Conservation (phyloP, 2,329 filamentous ascomycete genomes). For the Aspergillus sp. region DNA sequence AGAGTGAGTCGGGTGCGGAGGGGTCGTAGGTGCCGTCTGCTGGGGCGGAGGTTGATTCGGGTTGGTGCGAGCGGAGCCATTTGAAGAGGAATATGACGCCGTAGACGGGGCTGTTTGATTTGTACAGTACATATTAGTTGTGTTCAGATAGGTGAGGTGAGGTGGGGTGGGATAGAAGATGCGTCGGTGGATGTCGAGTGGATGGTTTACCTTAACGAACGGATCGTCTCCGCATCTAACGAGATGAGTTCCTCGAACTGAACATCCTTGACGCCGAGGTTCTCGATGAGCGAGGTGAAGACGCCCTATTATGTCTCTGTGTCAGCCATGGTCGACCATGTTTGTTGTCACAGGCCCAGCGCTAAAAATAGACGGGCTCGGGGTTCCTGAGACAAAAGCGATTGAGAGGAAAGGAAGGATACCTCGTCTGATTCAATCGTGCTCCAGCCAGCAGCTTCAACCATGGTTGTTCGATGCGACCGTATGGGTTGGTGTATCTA, state of each 20-base stretch:
- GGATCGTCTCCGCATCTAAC: conserved; percentile 68
- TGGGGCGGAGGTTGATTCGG: conserved; percentile 61
- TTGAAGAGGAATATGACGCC: conserved; percentile 99
- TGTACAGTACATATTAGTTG: conserved; percentile 5
- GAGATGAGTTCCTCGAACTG: conserved; percentile 96
- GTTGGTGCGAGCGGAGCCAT: conserved; percentile 59
- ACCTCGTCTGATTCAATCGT: conserved; percentile 98
- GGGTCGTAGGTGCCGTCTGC: conserved; percentile 81
- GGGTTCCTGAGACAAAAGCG: conserved; percentile 2
- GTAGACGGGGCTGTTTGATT: conserved; percentile 66
- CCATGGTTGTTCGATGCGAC: conserved; percentile 56
- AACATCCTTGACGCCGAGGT: conserved; percentile 85
- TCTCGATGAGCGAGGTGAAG: conserved; percentile 93
- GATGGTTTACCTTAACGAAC: conserved; percentile 40
- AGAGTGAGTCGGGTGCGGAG: conserved; percentile 71
- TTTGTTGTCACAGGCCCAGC: neutral
- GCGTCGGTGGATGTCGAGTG: neutral
- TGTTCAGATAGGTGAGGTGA: neutral
- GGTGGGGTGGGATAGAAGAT: neutral
- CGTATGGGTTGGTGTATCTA: neutral
- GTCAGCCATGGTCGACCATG: conserved; percentile 10
- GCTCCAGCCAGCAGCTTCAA: conserved; percentile 73
- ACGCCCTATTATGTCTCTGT: conserved; percentile 63
- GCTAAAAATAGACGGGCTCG: conserved; percentile 1
- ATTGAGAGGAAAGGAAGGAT: conserved; percentile 36